Percentiles rank a stretch among this genome's conserved stretches.
Evolutionary conservation across 2,329 filamentous ascomycete genomes (phyloP).

Genomic region (Diaporthe eres): DNA sequence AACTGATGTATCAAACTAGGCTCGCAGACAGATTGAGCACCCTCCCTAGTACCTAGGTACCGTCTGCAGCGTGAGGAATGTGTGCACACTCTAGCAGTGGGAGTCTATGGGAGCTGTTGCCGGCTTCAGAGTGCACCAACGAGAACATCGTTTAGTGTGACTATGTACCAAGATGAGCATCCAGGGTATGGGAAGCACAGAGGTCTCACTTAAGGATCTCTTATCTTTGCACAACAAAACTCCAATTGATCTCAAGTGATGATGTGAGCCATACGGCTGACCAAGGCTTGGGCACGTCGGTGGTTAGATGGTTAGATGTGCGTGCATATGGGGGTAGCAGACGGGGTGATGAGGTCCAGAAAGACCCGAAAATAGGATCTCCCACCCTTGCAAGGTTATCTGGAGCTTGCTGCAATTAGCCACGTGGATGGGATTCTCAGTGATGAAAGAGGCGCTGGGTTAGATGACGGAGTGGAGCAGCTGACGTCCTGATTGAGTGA

Average conservation of each 20-base stretch:
- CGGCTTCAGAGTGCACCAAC: no score
- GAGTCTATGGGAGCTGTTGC: no score
- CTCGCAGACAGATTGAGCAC: neutral
- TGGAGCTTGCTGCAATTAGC: neutral
- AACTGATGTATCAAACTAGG: neutral
- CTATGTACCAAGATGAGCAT: no score
- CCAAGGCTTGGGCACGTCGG: neutral
- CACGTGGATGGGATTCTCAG: neutral
- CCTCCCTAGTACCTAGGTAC: no score
- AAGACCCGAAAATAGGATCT: neutral
- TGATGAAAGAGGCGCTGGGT: constrained; percentile 13
- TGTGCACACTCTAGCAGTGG: no score
- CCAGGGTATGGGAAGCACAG: no score
- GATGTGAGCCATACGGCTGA: no score
- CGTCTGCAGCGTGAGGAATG: neutral
- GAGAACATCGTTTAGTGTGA: no score
- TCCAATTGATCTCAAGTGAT: neutral
- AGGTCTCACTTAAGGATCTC: no score
- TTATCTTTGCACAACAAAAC: neutral
- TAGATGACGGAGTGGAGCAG: constrained; percentile 24
- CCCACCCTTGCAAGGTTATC: neutral
- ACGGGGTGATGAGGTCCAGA: neutral
- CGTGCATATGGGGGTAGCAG: neutral
- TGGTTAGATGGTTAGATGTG: neutral
- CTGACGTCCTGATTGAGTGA: constrained; percentile 25